Evolutionary conservation across 2,329 filamentous ascomycete species (phyloP).

Genomic region (Aspergillus arachidicola): DNA sequence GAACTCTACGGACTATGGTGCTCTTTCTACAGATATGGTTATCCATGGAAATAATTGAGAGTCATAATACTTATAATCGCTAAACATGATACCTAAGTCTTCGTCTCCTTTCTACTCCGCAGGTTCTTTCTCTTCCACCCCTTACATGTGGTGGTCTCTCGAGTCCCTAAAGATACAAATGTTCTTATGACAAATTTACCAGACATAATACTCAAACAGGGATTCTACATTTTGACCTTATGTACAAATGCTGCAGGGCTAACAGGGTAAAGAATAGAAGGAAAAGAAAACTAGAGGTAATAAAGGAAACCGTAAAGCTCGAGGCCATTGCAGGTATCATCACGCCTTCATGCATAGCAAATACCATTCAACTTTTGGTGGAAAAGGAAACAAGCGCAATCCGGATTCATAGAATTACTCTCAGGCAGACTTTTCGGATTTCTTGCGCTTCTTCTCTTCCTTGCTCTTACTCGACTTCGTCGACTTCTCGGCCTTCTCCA

Average conservation of each 20-base stretch:
- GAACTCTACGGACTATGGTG: not conserved
- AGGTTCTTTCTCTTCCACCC: not conserved
- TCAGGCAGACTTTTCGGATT: slow-evolving; percentile 37
- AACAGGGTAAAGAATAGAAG: slow-evolving; percentile 8
- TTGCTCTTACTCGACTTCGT: slow-evolving; percentile 39
- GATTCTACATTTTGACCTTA: slow-evolving; percentile 3
- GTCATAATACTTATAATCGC: not conserved
- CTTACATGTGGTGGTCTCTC: not conserved
- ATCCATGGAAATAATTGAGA: not conserved
- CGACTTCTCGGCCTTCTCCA: slow-evolving; percentile 31
- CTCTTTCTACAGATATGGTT: not conserved
- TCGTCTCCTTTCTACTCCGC: not conserved
- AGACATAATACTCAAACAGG: not conserved
- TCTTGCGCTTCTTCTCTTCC: slow-evolving; percentile 46
- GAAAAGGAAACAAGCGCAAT: slow-evolving; percentile 22
- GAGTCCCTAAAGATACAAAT: not conserved
- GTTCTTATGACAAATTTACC: not conserved
- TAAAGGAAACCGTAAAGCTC: slow-evolving; percentile 17
- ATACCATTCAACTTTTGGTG: slow-evolving; percentile 18
- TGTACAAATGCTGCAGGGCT: slow-evolving; percentile 37
- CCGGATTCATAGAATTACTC: slow-evolving; percentile 24
- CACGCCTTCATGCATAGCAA: slow-evolving; percentile 44
- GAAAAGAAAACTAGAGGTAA: slow-evolving; percentile 8
- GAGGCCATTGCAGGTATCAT: slow-evolving; percentile 28
- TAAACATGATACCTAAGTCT: not conserved